A percentile compares a stretch with the other conserved stretches of the same genome.
These are phyloP conservation scores for Fraxinus platypoda DNA, from an alignment of 305 asterid genomes.

Conservation along the genomic window DNA sequence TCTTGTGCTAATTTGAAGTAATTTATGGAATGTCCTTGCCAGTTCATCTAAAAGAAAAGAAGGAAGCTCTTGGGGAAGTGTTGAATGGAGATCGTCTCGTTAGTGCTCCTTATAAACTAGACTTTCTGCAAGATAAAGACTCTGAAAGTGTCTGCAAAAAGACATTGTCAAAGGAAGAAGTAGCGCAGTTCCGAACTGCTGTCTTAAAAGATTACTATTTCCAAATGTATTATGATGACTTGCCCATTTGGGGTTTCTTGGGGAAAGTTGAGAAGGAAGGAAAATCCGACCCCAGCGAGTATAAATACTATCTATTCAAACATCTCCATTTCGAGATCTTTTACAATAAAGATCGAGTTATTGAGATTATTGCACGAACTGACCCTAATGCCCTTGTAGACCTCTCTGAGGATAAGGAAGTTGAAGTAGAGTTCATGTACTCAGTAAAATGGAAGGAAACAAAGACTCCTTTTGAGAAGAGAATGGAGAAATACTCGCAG, in stretches of 20 bases:
- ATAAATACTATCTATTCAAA: slow-evolving; percentile 69
- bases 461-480: slow-evolving; percentile 55
- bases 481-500: slow-evolving; percentile 77
- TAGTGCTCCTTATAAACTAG: slow-evolving; percentile 80
- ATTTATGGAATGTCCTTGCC: slow-evolving; percentile 8
- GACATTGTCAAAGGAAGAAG: slow-evolving; percentile 57
- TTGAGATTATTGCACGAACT: slow-evolving; percentile 76
- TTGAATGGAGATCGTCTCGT: slow-evolving; percentile 84
- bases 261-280: slow-evolving; percentile 83
- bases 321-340: slow-evolving; percentile 77
- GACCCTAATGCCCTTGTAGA: slow-evolving; percentile 76
- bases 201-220: slow-evolving; percentile 77
- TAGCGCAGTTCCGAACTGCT: slow-evolving; percentile 59
- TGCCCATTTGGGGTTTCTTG: slow-evolving; percentile 86
- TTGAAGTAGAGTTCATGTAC: slow-evolving; percentile 65
- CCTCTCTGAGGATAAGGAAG: slow-evolving; percentile 71
- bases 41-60: slow-evolving; percentile 73
- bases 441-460: slow-evolving; percentile 80
- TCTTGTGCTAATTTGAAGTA: not conserved
- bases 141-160: slow-evolving; percentile 63
- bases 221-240: slow-evolving; percentile 90
- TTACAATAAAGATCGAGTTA: slow-evolving; percentile 71
- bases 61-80: slow-evolving; percentile 85
- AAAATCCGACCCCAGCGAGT: slow-evolving; percentile 68
- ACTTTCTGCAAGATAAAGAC: slow-evolving; percentile 65